Conservation (phyloP, 352 stramenopile genomes). For the Phytophthora sansomeana region DNA sequence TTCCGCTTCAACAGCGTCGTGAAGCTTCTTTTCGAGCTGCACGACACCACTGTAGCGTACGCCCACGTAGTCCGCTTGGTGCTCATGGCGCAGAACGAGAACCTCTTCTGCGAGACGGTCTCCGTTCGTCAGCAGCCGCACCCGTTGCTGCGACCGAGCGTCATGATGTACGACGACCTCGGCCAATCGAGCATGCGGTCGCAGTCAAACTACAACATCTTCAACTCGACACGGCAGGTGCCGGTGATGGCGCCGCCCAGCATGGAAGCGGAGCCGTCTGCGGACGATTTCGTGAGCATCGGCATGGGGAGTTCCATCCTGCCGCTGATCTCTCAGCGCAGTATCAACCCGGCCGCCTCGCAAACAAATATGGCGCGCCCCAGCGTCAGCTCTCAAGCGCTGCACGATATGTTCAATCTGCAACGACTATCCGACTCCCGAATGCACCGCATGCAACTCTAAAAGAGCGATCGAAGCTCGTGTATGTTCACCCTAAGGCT, state of each 20-base stretch:
- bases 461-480: slow-evolving; percentile 17
- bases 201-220: slow-evolving; percentile 41
- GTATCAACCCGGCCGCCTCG: neutral
- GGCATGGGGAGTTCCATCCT: slow-evolving; percentile 8
- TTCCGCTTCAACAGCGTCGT: slow-evolving; percentile 75
- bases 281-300: slow-evolving; percentile 25
- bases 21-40: slow-evolving; percentile 58
- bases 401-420: slow-evolving; percentile 43
- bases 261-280: slow-evolving; percentile 9
- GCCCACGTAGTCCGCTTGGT: slow-evolving; percentile 54
- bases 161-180: slow-evolving; percentile 29
- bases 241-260: slow-evolving; percentile 10
- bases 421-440: slow-evolving; percentile 12
- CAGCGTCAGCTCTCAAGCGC: slow-evolving; percentile 27
- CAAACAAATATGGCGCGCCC: neutral
- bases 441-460: slow-evolving; percentile 16
- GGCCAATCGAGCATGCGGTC: slow-evolving; percentile 31
- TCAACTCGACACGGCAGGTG: slow-evolving; percentile 26
- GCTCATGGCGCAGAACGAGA: slow-evolving; percentile 36
- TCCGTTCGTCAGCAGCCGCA: slow-evolving; percentile 13
- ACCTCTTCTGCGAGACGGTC: slow-evolving; percentile 8
- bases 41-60: slow-evolving; percentile 48
- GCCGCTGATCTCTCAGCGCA: slow-evolving; percentile 11
- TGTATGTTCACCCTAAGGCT: neutral
- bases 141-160: slow-evolving; percentile 31